Conservation (phyloP, 2,329 filamentous ascomycete genomes). For the Furcasterigmium sp. region DNA sequence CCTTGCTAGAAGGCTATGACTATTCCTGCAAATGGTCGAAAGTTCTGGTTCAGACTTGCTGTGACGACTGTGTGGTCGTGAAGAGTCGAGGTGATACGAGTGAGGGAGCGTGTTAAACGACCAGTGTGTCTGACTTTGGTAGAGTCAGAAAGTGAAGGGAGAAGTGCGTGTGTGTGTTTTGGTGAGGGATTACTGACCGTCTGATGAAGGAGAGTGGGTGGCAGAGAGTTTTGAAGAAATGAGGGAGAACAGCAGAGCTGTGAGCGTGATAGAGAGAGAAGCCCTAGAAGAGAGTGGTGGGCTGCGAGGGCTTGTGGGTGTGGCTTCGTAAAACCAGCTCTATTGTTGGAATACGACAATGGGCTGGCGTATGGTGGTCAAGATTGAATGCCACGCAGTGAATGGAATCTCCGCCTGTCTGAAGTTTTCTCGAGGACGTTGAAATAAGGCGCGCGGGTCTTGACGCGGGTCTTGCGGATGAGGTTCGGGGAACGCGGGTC, state of each 20-base stretch:
- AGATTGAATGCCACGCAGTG: no score
- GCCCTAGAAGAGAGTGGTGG: not conserved
- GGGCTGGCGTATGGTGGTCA: not conserved
- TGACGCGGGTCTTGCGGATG: no score
- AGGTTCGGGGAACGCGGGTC: no score
- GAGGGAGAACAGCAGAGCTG: not conserved
- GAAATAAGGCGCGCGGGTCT: no score
- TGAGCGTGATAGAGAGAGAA: not conserved
- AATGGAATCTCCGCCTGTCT: no score
- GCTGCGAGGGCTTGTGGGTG: not conserved
- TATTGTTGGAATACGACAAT: not conserved
- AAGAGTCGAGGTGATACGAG: not conserved
- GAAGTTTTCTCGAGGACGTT: no score
- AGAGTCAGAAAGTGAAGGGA: not conserved
- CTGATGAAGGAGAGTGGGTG: slow-evolving; percentile 1
- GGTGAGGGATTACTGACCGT: no score
- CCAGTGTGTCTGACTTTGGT: not conserved
- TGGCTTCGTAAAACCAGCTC: not conserved
- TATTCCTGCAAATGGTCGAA: not conserved
- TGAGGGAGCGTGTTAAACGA: not conserved
- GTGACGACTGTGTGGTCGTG: not conserved
- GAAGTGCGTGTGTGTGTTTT: not conserved
- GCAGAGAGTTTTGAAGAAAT: not conserved
- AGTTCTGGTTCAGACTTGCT: not conserved
- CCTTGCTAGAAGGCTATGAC: not conserved